Conservation (phyloP, 1,139 yeast species). For the Saccharomyces hybrid region DNA sequence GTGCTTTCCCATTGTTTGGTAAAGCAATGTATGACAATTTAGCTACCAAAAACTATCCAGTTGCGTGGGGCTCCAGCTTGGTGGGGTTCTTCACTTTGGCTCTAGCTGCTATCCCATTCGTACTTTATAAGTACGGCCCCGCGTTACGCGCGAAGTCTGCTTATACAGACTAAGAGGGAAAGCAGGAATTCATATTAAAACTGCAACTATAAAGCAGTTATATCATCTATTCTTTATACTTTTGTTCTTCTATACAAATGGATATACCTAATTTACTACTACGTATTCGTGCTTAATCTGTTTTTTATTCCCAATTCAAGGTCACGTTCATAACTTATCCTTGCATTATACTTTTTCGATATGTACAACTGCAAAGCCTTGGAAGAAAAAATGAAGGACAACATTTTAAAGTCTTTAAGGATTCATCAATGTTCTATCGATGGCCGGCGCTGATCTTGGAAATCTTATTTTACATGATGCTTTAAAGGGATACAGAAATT, state of each 20-base stretch:
- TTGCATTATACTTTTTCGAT: too few species aligned
- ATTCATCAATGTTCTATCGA: background rate
- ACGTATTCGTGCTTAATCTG: background rate
- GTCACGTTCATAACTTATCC: background rate
- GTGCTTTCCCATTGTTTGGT: conserved; percentile 58
- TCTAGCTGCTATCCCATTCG: conserved; percentile 42
- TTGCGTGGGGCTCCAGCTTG: conserved; percentile 49
- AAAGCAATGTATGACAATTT: conserved; percentile 42
- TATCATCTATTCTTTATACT: background rate
- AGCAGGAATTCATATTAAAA: background rate
- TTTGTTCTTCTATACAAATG: background rate
- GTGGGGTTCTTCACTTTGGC: conserved; percentile 39
- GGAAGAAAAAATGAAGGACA: background rate
- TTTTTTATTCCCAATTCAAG: background rate
- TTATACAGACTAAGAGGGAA: background rate
- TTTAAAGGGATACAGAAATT: background rate
- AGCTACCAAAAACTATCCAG: conserved; percentile 42
- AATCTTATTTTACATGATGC: background rate
- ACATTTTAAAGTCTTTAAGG: background rate
- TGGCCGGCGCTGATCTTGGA: background rate
- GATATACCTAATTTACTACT: background rate
- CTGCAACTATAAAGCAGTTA: background rate
- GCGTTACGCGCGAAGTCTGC: conserved; percentile 32
- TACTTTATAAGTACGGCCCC: conserved; percentile 45
- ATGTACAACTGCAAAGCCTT: background rate